A percentile compares a stretch with the other conserved stretches of the same genome.
These are phyloP conservation scores for Quercus aquifolioides DNA, from an alignment of 306 rosid genomes.

Conservation along the genomic window DNA sequence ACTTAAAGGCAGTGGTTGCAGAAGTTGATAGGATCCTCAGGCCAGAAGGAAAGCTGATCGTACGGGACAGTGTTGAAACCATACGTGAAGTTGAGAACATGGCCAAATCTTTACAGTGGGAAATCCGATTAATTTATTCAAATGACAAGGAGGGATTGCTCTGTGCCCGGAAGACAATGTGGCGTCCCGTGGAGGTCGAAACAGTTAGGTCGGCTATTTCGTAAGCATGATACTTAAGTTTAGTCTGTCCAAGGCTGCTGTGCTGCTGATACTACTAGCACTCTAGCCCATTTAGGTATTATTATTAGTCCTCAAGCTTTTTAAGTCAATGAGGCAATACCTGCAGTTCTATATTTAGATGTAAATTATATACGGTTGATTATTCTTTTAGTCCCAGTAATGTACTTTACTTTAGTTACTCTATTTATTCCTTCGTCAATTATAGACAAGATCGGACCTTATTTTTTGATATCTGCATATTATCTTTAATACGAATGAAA, in stretches of 20 bases:
- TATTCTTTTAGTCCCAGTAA: neutral
- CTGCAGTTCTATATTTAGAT: neutral
- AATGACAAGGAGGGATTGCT: conserved; percentile 53
- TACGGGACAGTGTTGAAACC: conserved; percentile 59
- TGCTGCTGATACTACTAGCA: neutral
- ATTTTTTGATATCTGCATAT: neutral
- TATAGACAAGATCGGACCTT: neutral
- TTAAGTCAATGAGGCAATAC: neutral
- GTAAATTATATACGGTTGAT: neutral
- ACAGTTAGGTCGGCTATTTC: conserved; percentile 54
- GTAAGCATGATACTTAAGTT: conserved; percentile 7
- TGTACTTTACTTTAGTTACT: neutral
- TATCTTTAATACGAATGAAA: neutral
- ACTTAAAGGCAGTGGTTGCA: conserved; percentile 55
- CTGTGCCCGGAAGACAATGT: conserved; percentile 64
- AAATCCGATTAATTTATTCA: conserved; percentile 43
- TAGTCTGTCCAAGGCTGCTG: conserved; percentile 4
- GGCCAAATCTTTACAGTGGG: conserved; percentile 66
- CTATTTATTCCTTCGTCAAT: neutral
- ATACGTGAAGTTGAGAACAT: conserved; percentile 54
- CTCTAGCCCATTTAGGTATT: neutral
- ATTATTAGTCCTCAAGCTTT: neutral
- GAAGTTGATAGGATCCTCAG: conserved; percentile 84
- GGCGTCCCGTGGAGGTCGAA: conserved; percentile 68
- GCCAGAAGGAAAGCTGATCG: conserved; percentile 70